Conservation (phyloP, 495 filamentous ascomycete species). For the Chaetomium tenue region DNA sequence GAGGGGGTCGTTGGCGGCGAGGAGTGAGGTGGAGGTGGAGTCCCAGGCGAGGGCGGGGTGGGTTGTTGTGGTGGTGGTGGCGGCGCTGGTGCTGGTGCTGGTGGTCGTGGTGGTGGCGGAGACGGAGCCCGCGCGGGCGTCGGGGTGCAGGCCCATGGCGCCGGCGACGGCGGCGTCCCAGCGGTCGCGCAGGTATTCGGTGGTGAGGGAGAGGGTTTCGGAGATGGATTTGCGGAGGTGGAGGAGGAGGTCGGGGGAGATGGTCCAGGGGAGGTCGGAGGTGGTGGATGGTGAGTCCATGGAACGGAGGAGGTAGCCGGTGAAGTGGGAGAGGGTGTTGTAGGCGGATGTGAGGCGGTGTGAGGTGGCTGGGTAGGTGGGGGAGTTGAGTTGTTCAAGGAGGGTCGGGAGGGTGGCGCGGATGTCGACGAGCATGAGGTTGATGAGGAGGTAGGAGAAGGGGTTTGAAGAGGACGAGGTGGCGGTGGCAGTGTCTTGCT, state of each 20-base stretch:
- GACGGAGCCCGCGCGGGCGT: conserved; percentile 38
- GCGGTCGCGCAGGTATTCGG: conserved; percentile 64
- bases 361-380: conserved; percentile 47
- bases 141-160: conserved; percentile 52
- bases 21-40: background rate
- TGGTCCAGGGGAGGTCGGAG: conserved; percentile 27
- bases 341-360: conserved; percentile 57
- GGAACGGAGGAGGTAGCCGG: conserved; percentile 54
- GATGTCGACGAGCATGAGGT: conserved; percentile 59
- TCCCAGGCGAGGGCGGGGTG: background rate
- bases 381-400: conserved; percentile 51
- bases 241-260: conserved; percentile 56
- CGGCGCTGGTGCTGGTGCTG: conserved; percentile 16
- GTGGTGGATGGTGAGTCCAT: conserved; percentile 39
- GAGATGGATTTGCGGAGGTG: conserved; percentile 57
- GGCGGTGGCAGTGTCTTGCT: conserved; percentile 12
- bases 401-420: conserved; percentile 60
- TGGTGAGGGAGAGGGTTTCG: conserved; percentile 56
- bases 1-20: conserved; percentile 45
- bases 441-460: conserved; percentile 59
- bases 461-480: conserved; percentile 42
- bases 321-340: conserved; percentile 58
- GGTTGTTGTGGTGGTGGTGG: background rate
- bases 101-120: conserved; percentile 31
- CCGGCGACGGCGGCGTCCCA: conserved; percentile 60